These are phyloP conservation scores for Krasilnikovozyma curviuscula DNA, from an alignment of 768 basidiomycete species.

Conservation along the genomic window DNA sequence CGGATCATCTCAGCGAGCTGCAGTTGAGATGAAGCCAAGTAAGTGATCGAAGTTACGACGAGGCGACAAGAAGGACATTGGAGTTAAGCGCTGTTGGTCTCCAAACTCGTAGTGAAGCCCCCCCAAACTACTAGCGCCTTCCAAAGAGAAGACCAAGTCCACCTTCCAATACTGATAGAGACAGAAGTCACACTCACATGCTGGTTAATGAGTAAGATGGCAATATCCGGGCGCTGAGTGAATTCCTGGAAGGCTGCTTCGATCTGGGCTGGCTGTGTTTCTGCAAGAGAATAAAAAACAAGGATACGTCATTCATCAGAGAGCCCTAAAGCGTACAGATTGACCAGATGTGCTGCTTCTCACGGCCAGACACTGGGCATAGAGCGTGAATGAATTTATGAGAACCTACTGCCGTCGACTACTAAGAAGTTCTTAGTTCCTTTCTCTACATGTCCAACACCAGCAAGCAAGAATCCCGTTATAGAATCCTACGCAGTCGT, in stretches of 20 bases:
- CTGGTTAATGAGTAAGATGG: slow-evolving; percentile 93
- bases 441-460: slow-evolving; percentile 74
- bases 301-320: neutral
- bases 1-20: slow-evolving; percentile 96
- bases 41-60: neutral
- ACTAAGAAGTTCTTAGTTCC: slow-evolving; percentile 97
- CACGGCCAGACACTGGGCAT: no score
- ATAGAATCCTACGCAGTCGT: slow-evolving; percentile 59
- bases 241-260: slow-evolving; percentile 87
- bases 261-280: slow-evolving; percentile 75
- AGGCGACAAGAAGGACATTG: no score
- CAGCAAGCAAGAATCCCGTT: slow-evolving; percentile 84
- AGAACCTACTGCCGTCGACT: slow-evolving; percentile 68
- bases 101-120: neutral
- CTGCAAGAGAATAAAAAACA: slow-evolving; percentile 29
- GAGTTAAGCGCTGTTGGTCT: no score
- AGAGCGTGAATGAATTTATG: no score
- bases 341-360: no score
- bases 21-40: neutral
- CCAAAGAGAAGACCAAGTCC: no score
- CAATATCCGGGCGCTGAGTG: slow-evolving; percentile 83
- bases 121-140: neutral
- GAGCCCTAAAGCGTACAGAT: no score
- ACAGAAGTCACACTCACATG: slow-evolving; percentile 42
- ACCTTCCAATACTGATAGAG: no score